phyloP scores from a whole-genome alignment of 805 yeast genomes.

The Wickerhamiella bombiphila region DNA sequence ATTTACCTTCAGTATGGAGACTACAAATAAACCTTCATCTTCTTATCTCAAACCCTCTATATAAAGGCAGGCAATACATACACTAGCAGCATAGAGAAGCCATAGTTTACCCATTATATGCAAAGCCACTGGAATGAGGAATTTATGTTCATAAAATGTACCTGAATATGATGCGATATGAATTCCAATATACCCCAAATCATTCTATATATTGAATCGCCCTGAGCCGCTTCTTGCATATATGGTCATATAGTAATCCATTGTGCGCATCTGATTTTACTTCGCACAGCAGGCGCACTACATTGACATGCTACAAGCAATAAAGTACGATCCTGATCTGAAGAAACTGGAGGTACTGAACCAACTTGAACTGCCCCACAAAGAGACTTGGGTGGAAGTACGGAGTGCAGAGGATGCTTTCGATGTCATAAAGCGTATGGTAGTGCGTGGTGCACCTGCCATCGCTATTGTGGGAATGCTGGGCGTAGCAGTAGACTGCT shows the following conservation, averaged over 20 bases:
- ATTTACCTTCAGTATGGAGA: too few relatives aligned
- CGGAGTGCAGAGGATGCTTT: slow-evolving; percentile 58
- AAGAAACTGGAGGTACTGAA: slow-evolving; percentile 50
- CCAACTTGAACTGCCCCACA: slow-evolving; percentile 71
- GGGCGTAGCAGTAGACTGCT: slow-evolving; percentile 62
- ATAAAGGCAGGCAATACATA: too few relatives aligned
- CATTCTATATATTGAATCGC: background rate
- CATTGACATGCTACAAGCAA: slow-evolving; percentile 39
- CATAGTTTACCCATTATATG: too few relatives aligned
- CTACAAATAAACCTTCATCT: too few relatives aligned
- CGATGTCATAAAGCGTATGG: slow-evolving; percentile 76
- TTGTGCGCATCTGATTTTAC: background rate
- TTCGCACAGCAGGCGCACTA: background rate
- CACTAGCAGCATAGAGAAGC: too few relatives aligned
- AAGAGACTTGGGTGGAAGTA: slow-evolving; percentile 52
- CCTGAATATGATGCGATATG: too few relatives aligned
- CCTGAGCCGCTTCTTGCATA: background rate
- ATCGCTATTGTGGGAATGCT: slow-evolving; percentile 90
- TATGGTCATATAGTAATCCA: background rate
- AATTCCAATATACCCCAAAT: too few relatives aligned
- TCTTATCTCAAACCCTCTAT: too few relatives aligned
- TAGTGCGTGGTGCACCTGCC: slow-evolving; percentile 97
- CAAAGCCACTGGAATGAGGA: too few relatives aligned
- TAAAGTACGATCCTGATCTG: slow-evolving; percentile 39
- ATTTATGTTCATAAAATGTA: too few relatives aligned